Evolutionary conservation across 2,329 filamentous ascomycete species (phyloP).

Genomic region (Nothophoma quercina): DNA sequence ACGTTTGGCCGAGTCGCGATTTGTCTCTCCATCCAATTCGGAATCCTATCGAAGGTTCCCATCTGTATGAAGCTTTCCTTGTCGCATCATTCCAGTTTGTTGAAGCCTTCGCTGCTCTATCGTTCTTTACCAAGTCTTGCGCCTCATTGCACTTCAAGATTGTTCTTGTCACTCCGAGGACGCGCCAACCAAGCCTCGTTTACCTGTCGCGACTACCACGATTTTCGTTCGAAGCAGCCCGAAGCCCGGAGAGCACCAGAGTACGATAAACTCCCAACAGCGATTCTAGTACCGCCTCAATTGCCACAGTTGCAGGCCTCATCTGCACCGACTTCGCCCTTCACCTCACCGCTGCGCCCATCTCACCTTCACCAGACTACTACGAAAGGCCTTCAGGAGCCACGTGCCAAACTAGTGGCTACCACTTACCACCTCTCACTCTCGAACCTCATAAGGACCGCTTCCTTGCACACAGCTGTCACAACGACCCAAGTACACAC

Average conservation of each 20-base stretch:
- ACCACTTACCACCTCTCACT: background rate
- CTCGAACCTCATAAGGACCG: background rate
- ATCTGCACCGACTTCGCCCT: background rate
- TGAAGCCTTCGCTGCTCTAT: background rate
- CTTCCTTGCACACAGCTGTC: slow-evolving; percentile 2
- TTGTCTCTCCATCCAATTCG: background rate
- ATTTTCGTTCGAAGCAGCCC: background rate
- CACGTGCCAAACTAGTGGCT: background rate
- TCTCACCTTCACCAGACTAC: slow-evolving; percentile 15
- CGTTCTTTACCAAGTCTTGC: slow-evolving; percentile 1
- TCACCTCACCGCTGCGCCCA: background rate
- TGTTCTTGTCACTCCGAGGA: background rate
- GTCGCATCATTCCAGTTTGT: background rate
- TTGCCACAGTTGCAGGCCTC: background rate
- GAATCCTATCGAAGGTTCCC: background rate
- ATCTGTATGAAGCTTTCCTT: background rate
- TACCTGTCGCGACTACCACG: background rate
- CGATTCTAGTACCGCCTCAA: background rate
- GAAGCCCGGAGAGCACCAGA: background rate
- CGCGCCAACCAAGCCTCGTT: slow-evolving; percentile 2
- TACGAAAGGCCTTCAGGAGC: background rate
- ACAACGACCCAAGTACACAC: background rate
- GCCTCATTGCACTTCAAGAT: background rate
- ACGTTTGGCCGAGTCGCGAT: slow-evolving; percentile 7
- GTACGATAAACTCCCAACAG: no score